Evolutionary conservation across 2,329 filamentous ascomycete species (phyloP).

Genomic region (Colletotrichum caudatum): DNA sequence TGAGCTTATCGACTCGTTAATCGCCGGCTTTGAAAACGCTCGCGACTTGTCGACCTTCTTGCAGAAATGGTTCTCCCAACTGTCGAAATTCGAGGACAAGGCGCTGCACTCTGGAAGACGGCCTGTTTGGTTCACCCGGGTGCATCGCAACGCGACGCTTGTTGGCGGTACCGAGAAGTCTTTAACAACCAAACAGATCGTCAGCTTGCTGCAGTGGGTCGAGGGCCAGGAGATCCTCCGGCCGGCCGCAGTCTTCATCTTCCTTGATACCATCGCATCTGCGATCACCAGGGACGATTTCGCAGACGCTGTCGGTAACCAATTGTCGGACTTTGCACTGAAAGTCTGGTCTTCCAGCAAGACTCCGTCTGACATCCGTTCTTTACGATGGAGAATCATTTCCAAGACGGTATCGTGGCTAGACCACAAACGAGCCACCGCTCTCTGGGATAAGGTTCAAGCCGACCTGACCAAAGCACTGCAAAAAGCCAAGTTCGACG

Average conservation of each 20-base stretch:
- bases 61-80: conserved; percentile 59
- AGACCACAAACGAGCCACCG: conserved; percentile 46
- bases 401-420: conserved; percentile 53
- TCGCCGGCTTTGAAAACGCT: conserved; percentile 58
- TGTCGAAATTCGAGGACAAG: conserved; percentile 50
- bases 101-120: conserved; percentile 32
- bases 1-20: conserved; percentile 57
- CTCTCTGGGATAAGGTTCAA: conserved; percentile 52
- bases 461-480: conserved; percentile 51
- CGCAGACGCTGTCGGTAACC: conserved; percentile 55
- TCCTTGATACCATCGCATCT: conserved; percentile 57
- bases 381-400: conserved; percentile 57
- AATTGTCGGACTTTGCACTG: conserved; percentile 53
- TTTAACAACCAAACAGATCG: conserved; percentile 59
- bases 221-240: conserved; percentile 49
- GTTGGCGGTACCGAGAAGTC: conserved; percentile 54
- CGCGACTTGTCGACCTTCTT: conserved; percentile 61
- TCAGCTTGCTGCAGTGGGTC: conserved; percentile 58
- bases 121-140: conserved; percentile 47
- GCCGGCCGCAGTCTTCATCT: conserved; percentile 53
- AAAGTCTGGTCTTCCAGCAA: conserved; percentile 46
- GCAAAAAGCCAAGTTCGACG: conserved; percentile 49
- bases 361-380: conserved; percentile 48
- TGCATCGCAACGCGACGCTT: conserved; percentile 30
- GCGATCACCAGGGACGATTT: conserved; percentile 58